Evolutionary conservation across 2,329 filamentous ascomycete species (phyloP), one percentile per base, ranked within the genome.

Genomic region (Bimuria novae-zelandiae): DNA sequence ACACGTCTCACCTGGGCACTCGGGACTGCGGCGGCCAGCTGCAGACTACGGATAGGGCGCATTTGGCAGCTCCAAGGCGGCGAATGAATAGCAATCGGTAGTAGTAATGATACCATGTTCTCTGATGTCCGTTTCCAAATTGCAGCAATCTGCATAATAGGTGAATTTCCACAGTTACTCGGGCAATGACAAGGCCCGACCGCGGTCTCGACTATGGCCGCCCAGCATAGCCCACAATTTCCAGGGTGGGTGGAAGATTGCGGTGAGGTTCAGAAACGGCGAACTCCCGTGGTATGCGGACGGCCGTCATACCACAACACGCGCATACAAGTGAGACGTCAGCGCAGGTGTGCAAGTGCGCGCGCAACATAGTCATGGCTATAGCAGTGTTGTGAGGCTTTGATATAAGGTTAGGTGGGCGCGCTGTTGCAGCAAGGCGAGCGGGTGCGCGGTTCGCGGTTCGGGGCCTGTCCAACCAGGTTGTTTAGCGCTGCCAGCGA

Each of bases 401-500:
- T 19, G 36, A 17, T 43, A 27, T 30, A 32, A 8, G n/a, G 22
- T 37, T 16, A 6, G 10, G 16, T n/a, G 21, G 7, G n/a, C 11
- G 12, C 11, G 46, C 16, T 40, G 25, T n/a, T 17, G 46, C 35
- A 29, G 17, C 27, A 45, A 35, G 36, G 39, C 39, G 14, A 16
- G 30, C 44, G 44, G 33, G 16, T 21, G 47, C 21, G 30, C 41
- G 32, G 40, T 23, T 21, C 8, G 29, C 49, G 30, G 43, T 35
- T 7, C 27, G 35, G 17, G 30, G 32, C 48, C 49, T 29, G 49
- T 37, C 45, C 35, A 30, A 27, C 33, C 49, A 36, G 49, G 30
- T 25, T 14, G 11, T 6, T 56, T 66, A 67, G 63, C 63, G 62
- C 47, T 42, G 39, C 21, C 35, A 36, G 21, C 47, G 59, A 22